Evolutionary conservation across 192 early-diverging fungal species (phyloP), one percentile per base, ranked within the genome.

Genomic region (Umbelopsis isabellina): DNA sequence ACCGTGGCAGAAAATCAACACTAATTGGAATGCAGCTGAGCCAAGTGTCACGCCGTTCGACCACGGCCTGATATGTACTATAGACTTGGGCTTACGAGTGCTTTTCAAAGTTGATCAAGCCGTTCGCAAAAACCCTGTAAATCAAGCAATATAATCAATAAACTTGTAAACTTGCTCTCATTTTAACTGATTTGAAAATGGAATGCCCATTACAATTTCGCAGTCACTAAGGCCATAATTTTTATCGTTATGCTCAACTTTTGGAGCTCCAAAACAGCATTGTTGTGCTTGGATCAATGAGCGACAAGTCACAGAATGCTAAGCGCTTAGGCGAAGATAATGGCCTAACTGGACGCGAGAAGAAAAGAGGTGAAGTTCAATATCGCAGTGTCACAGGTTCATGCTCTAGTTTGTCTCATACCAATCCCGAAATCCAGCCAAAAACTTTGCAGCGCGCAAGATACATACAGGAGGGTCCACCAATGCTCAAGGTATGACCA

Each of bases 21-120:
- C 37, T 20, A 25, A 66, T 22, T 68, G 72, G 72, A 45, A 30
- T 25, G 51, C 61, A 3, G 27, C 8, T 50, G 72, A 69, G 41
- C 55, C 72, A 33, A 61, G 48, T 41, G 67, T 58, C 12, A 48
- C 68, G 6, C 55, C 72, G n/a, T 69, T 74, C 33, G 53, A 68
- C 20, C 72, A 74, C 65, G 72, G 72, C 18, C 64, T 74, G 11
- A 21, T 69, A 23, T 74, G 72, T 65, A 69, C 72, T 37, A 58
- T 58, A n/a, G 41, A 55, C 41, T 46, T 71, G 20, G 16, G 55
- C 47, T 13, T 23, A 22, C n/a, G 46, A 64, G 70, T 71, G 1
- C 41, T 71, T 8, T 64, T 64, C 46, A 61, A 71, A 65, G 41
- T 71, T 23, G 53, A 71, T 11, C 18, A 70, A 52, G 9, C 45